A percentile compares a stretch with the other conserved stretches of the same genome.
These are phyloP conservation scores for Nicotiana rustica DNA, from an alignment of 305 asterid genomes.

Conservation along the genomic window DNA sequence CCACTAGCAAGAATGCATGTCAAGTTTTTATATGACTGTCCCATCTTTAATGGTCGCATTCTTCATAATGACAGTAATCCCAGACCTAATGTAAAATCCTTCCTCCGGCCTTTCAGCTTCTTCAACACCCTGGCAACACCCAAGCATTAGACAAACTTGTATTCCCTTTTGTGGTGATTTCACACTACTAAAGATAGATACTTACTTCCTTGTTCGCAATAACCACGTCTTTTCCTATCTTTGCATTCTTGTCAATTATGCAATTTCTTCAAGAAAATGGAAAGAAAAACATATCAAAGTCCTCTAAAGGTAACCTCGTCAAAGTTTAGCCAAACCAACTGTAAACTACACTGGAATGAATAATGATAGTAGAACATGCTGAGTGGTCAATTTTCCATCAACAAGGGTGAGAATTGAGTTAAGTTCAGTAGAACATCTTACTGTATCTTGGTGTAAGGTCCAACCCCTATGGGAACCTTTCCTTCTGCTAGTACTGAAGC, in stretches of 20 bases:
- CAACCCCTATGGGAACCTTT: conserved; percentile 93
- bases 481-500: conserved; percentile 79
- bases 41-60: conserved; percentile 86
- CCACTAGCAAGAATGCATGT: not conserved
- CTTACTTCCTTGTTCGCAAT: conserved; percentile 89
- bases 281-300: conserved; percentile 19
- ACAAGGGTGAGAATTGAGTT: not conserved
- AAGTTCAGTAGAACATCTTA: conserved; percentile 33
- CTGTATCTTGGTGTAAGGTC: conserved; percentile 84
- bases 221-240: conserved; percentile 80
- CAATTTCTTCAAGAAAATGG: conserved; percentile 64
- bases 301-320: not conserved
- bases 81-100: conserved; percentile 89
- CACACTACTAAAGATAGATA: not conserved
- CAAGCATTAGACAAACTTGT: not conserved
- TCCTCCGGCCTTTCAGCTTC: conserved; percentile 80
- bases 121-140: conserved; percentile 65
- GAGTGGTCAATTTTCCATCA: not conserved
- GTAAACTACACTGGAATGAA: not conserved
- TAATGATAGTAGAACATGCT: not conserved
- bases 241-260: conserved; percentile 95
- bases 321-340: not conserved
- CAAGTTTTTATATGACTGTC: conserved; percentile 57
- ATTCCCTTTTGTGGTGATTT: not conserved
- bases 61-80: conserved; percentile 83